These are phyloP conservation scores for Butyriboletus appendiculatus DNA, from an alignment of 1,284 basidiomycete genomes.

Conservation along the genomic window DNA sequence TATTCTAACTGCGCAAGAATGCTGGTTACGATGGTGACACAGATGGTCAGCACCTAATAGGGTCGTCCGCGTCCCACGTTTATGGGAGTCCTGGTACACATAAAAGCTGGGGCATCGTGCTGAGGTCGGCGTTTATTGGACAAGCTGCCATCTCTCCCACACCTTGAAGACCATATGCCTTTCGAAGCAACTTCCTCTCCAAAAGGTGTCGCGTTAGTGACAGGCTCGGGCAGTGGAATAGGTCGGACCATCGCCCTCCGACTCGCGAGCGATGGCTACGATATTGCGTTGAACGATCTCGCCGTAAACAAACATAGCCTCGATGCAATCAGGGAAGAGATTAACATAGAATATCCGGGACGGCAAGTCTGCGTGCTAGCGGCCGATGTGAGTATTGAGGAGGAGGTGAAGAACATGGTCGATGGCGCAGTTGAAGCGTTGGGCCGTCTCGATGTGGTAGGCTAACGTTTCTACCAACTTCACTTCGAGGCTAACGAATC, in stretches of 20 bases:
- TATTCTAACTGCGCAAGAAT: no score
- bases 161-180: constrained; percentile 2
- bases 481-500: background rate
- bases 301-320: constrained; percentile 19
- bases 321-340: constrained; percentile 26
- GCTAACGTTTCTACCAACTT: constrained; percentile 4
- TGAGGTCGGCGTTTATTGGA: background rate
- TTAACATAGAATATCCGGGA: constrained; percentile 23
- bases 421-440: constrained; percentile 30
- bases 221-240: constrained; percentile 39
- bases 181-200: background rate
- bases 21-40: no score
- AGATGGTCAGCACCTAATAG: no score
- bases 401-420: constrained; percentile 39
- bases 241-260: constrained; percentile 37
- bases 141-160: background rate
- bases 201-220: constrained; percentile 36
- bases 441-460: constrained; percentile 41
- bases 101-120: background rate
- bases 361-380: constrained; percentile 23
- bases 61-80: background rate
- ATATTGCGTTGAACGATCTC: constrained; percentile 40
- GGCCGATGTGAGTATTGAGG: constrained; percentile 39
- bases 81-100: background rate
- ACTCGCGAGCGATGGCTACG: constrained; percentile 40